Evolutionary conservation across 768 basidiomycete species (phyloP).

Genomic region (Dendrothele bispora): DNA sequence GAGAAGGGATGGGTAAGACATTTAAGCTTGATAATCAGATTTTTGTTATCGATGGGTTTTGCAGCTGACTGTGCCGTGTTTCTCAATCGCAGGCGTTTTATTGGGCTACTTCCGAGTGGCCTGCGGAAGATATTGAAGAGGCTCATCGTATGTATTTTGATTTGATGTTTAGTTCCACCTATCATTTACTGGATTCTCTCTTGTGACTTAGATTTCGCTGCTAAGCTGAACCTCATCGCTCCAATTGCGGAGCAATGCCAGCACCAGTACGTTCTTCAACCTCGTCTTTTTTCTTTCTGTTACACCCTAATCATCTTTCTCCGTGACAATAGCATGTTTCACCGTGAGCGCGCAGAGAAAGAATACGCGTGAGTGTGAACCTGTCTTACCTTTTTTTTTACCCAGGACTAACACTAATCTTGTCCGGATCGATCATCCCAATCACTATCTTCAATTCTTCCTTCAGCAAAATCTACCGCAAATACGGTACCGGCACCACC

Average conservation of each 20-base stretch:
- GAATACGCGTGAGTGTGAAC: conserved; percentile 41
- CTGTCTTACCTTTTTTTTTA: not conserved
- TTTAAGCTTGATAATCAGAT: too few species aligned
- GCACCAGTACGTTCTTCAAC: conserved; percentile 32
- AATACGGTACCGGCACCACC: conserved; percentile 51
- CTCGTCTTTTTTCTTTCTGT: not conserved
- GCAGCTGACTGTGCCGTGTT: conserved; percentile 24
- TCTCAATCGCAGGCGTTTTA: conserved; percentile 32
- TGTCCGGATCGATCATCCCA: not conserved
- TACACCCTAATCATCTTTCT: not conserved
- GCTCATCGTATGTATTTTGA: conserved; percentile 35
- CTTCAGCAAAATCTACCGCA: conserved; percentile 41
- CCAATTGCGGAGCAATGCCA: conserved; percentile 68
- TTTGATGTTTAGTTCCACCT: not conserved
- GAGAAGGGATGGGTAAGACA: conserved; percentile 59
- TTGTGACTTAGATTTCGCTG: too few species aligned
- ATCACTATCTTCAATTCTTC: not conserved
- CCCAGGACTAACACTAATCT: too few species aligned
- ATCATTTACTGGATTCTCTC: conserved; percentile 42
- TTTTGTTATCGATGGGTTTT: conserved; percentile 50
- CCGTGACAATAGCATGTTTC: conserved; percentile 42
- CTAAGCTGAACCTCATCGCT: too few species aligned
- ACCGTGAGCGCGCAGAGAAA: conserved; percentile 56
- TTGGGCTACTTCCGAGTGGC: conserved; percentile 63
- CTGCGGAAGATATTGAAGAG: conserved; percentile 48